These are phyloP conservation scores for Hamigera avellanea DNA, from an alignment of 495 filamentous ascomycete species.

Conservation along the genomic window DNA sequence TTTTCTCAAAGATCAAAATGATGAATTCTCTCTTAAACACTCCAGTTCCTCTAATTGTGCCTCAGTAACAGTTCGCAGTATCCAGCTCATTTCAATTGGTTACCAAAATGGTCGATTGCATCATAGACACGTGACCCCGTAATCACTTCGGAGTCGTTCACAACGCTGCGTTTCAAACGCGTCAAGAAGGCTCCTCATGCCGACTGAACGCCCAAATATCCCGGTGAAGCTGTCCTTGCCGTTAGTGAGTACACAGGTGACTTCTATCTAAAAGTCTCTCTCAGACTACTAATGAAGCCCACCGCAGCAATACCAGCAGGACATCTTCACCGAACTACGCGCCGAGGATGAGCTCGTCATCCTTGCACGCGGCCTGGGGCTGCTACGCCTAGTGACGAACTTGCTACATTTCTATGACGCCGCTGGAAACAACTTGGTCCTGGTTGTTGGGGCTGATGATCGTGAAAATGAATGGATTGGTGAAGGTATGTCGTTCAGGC, in stretches of 20 bases:
- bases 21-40: too few species aligned
- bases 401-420: conserved; percentile 94
- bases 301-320: conserved; percentile 67
- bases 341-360: conserved; percentile 88
- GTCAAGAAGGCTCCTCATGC: conserved; percentile 35
- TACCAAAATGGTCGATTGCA: conserved; percentile 7
- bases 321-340: conserved; percentile 82
- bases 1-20: too few species aligned
- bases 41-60: too few species aligned
- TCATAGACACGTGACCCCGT: conserved; percentile 29
- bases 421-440: conserved; percentile 81
- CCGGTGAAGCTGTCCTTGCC: conserved; percentile 91
- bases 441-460: conserved; percentile 85
- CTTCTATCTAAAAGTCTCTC: conserved; percentile 16
- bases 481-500: conserved; percentile 38
- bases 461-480: conserved; percentile 92
- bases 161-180: conserved; percentile 9
- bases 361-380: conserved; percentile 80
- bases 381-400: conserved; percentile 83
- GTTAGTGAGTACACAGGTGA: conserved; percentile 44
- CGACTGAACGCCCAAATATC: conserved; percentile 43
- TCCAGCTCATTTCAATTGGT: background rate
- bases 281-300: conserved; percentile 8
- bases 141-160: conserved; percentile 7
- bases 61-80: too few species aligned